phyloP scores from a whole-genome alignment of 345 rosid species.

The Lepidium didymum region DNA sequence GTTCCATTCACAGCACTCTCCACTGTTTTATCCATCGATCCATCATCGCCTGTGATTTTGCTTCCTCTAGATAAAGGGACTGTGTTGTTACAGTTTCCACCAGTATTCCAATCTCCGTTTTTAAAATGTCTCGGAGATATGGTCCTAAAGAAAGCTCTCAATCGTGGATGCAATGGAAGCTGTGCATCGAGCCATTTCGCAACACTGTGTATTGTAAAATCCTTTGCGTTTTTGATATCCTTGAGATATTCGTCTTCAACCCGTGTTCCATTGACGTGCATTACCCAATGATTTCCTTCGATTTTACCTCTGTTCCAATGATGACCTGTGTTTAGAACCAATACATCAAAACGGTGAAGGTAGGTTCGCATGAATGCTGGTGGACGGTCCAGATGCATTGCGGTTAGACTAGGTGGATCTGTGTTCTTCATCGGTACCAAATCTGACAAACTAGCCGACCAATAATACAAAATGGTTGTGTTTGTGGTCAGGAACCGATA shows the following conservation, averaged over 20 bases:
- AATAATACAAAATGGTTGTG: conserved; percentile 66
- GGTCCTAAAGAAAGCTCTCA: conserved; percentile 63
- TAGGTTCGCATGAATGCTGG: conserved; percentile 53
- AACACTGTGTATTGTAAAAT: conserved; percentile 45
- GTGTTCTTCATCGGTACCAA: conserved; percentile 41
- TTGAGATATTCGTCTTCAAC: conserved; percentile 30
- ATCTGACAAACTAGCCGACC: conserved; percentile 64
- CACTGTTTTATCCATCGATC: conserved; percentile 45
- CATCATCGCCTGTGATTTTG: conserved; percentile 34
- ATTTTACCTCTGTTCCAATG: conserved; percentile 84
- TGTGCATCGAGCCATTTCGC: conserved; percentile 57
- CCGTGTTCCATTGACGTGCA: conserved; percentile 51
- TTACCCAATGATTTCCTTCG: conserved; percentile 60
- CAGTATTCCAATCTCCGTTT: conserved; percentile 75
- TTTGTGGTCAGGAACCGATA: conserved; percentile 53
- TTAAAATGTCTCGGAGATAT: conserved; percentile 69
- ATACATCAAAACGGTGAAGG: conserved; percentile 46
- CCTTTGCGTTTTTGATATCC: conserved; percentile 47
- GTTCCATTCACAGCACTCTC: conserved; percentile 57
- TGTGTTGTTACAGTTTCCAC: conserved; percentile 70
- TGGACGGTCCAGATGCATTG: conserved; percentile 77
- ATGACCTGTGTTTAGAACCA: conserved; percentile 75
- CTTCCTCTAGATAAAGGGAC: conserved; percentile 46
- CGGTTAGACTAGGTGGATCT: conserved; percentile 28
- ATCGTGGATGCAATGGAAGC: conserved; percentile 44